phyloP scores from a whole-genome alignment of 257 asterid species.

The Apocynum venetum region DNA sequence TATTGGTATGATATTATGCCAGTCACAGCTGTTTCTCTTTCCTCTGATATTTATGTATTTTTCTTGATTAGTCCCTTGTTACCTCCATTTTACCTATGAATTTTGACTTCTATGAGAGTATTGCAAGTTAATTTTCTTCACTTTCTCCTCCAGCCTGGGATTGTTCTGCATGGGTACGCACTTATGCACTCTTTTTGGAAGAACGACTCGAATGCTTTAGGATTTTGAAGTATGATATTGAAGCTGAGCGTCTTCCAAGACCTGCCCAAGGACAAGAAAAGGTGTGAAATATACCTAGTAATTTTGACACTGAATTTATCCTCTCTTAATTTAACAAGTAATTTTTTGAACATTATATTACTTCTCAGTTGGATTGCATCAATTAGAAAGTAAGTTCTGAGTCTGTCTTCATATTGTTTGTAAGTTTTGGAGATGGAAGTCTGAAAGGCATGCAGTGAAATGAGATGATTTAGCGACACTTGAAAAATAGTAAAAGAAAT shows the following conservation, averaged over 20 bases:
- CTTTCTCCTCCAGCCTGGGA: slow-evolving; percentile 76
- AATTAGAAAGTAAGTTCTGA: not conserved
- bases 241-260: slow-evolving; percentile 89
- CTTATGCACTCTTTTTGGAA: slow-evolving; percentile 82
- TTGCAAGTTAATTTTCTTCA: not conserved
- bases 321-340: not conserved
- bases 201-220: slow-evolving; percentile 92
- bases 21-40: slow-evolving; percentile 1
- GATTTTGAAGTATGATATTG: slow-evolving; percentile 78
- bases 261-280: slow-evolving; percentile 80
- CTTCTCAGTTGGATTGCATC: not conserved
- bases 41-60: slow-evolving; percentile 1
- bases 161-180: slow-evolving; percentile 92
- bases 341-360: not conserved
- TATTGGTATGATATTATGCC: slow-evolving; percentile 40
- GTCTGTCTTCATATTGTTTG: not conserved
- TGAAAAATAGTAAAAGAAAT: not conserved
- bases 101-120: not conserved
- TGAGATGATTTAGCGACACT: not conserved
- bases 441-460: not conserved
- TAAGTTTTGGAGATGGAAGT: not conserved
- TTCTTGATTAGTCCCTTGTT: not conserved
- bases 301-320: not conserved
- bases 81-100: not conserved
- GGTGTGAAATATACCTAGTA: slow-evolving; percentile 31